Conservation (phyloP, 306 rosid species). For the Canavalia gladiata region DNA sequence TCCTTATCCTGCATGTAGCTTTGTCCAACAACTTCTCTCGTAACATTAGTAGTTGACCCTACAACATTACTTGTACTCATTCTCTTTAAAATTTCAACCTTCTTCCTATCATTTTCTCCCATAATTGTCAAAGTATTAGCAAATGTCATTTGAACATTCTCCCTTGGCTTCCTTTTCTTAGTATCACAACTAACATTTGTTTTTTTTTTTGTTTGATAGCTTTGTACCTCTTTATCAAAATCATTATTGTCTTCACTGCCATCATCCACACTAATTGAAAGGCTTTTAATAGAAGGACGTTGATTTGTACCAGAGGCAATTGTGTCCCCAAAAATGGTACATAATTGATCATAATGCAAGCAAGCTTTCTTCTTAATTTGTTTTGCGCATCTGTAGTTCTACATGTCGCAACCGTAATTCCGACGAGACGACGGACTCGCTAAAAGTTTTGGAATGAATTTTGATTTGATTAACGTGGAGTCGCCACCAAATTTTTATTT, state of each 20-base stretch:
- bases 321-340: neutral
- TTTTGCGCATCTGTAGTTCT: too few species aligned
- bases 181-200: neutral
- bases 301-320: neutral
- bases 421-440: too few species aligned
- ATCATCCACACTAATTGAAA: neutral
- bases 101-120: neutral
- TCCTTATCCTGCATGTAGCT: neutral
- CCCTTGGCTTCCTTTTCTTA: neutral
- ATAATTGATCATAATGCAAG: neutral
- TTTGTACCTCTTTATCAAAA: neutral
- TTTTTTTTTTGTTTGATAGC: neutral
- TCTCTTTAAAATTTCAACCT: neutral
- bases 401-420: too few species aligned
- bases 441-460: too few species aligned
- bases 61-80: neutral
- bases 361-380: too few species aligned
- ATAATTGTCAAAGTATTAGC: neutral
- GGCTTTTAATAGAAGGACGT: neutral
- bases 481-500: too few species aligned
- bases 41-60: neutral
- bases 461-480: too few species aligned
- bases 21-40: neutral
- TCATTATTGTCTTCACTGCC: neutral
- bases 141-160: neutral